These are phyloP conservation scores for Penicillium cinerascens DNA, from an alignment of 495 filamentous ascomycete species.

Conservation along the genomic window DNA sequence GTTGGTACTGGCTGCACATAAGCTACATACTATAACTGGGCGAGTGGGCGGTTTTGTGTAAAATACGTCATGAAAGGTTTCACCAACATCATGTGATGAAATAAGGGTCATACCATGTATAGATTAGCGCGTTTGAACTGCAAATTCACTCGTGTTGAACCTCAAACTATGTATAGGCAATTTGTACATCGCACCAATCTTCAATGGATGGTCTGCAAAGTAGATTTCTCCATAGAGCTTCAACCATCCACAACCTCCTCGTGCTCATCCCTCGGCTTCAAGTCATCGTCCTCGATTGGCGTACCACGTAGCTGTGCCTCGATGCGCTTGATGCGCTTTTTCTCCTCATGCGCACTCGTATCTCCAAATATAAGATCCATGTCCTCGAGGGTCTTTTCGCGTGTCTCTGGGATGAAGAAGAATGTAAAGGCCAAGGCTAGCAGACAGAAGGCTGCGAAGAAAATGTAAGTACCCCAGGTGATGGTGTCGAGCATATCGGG, in stretches of 20 bases:
- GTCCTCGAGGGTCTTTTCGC: constrained; percentile 49
- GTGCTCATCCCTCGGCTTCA: constrained; percentile 27
- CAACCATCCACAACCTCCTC: constrained; percentile 11
- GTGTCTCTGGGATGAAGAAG: constrained; percentile 64
- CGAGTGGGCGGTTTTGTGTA: too few relatives aligned
- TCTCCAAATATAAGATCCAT: constrained; percentile 77
- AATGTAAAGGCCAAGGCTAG: constrained; percentile 56
- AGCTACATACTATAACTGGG: too few relatives aligned
- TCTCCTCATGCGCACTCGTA: constrained; percentile 65
- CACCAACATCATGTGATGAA: too few relatives aligned
- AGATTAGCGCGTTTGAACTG: too few relatives aligned
- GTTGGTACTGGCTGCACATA: too few relatives aligned
- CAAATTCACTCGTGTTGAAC: too few relatives aligned
- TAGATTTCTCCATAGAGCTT: neutral
- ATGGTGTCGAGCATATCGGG: constrained; percentile 69
- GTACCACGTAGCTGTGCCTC: constrained; percentile 59
- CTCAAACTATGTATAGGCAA: too few relatives aligned
- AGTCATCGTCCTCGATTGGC: constrained; percentile 23
- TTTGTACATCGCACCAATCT: too few relatives aligned
- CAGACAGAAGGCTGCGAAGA: constrained; percentile 71
- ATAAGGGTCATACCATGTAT: too few relatives aligned
- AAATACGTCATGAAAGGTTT: too few relatives aligned
- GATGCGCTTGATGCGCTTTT: constrained; percentile 69
- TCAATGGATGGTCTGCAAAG: too few relatives aligned
- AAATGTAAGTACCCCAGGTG: constrained; percentile 73